Evolutionary conservation across 2,329 filamentous ascomycete species (phyloP).

Genomic region (Niveomyces coronatus): DNA sequence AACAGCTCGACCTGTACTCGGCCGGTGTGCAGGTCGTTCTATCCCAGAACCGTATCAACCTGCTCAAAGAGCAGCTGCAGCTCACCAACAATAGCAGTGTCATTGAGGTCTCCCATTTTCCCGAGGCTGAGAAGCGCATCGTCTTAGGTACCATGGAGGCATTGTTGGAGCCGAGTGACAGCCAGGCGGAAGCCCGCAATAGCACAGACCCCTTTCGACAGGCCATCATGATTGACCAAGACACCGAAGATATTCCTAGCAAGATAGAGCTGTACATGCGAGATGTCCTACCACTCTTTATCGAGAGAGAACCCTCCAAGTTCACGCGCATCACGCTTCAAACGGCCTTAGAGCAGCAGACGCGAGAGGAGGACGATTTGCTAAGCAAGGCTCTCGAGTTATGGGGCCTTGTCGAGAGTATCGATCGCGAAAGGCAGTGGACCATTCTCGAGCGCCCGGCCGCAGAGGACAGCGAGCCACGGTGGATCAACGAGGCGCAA

Average conservation of each 20-base stretch:
- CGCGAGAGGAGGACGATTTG: slow-evolving; percentile 41
- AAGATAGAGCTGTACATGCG: slow-evolving; percentile 53
- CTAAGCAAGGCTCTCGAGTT: slow-evolving; percentile 50
- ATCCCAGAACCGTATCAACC: slow-evolving; percentile 48
- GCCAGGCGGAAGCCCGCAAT: slow-evolving; percentile 24
- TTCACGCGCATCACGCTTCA: slow-evolving; percentile 50
- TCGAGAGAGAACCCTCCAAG: slow-evolving; percentile 47
- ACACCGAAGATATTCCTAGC: slow-evolving; percentile 47
- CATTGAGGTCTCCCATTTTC: slow-evolving; percentile 51
- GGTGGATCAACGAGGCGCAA: slow-evolving; percentile 38
- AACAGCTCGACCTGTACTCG: slow-evolving; percentile 52
- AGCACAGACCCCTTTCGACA: slow-evolving; percentile 24
- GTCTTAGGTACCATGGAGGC: slow-evolving; percentile 25
- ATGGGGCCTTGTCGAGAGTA: slow-evolving; percentile 55
- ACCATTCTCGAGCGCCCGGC: slow-evolving; percentile 39
- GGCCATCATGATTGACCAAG: slow-evolving; percentile 49
- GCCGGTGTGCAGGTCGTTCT: slow-evolving; percentile 54
- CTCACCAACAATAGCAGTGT: slow-evolving; percentile 38
- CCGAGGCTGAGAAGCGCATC: slow-evolving; percentile 35
- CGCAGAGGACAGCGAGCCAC: slow-evolving; percentile 28
- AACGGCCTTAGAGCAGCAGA: slow-evolving; percentile 35
- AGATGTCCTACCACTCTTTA: slow-evolving; percentile 45
- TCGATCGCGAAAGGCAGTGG: slow-evolving; percentile 55
- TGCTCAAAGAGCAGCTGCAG: slow-evolving; percentile 38
- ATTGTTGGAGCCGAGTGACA: slow-evolving; percentile 25